Evolutionary conservation across 208 protist species (phyloP).

Genomic region (Trypanosoma scelopori): DNA sequence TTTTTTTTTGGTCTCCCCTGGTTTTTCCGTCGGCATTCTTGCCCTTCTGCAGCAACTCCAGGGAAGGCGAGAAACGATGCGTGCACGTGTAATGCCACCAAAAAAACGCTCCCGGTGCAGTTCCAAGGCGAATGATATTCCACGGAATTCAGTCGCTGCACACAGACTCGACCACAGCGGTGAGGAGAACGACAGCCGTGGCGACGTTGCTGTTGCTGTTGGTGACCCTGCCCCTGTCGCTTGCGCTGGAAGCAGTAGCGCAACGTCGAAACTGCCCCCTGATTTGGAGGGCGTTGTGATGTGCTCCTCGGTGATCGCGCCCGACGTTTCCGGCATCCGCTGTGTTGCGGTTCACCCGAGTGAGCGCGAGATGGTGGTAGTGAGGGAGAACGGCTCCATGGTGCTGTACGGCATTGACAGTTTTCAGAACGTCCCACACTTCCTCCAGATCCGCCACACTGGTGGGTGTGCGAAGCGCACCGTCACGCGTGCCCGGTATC

Average conservation of each 20-base stretch:
- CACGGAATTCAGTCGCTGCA: background rate
- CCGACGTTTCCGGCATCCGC: slow-evolving; percentile 76
- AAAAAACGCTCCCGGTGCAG: slow-evolving; percentile 14
- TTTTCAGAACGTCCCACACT: slow-evolving; percentile 83
- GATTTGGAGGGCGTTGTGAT: slow-evolving; percentile 43
- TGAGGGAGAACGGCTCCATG: slow-evolving; percentile 82
- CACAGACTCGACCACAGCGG: background rate
- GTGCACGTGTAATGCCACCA: background rate
- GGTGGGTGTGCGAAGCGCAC: slow-evolving; percentile 68
- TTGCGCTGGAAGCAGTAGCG: background rate
- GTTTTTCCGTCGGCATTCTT: slow-evolving; percentile 9
- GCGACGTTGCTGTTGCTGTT: background rate
- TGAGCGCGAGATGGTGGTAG: slow-evolving; percentile 65
- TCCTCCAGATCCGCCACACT: slow-evolving; percentile 69
- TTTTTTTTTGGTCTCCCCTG: background rate
- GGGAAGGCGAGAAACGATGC: slow-evolving; percentile 2
- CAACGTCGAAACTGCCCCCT: slow-evolving; percentile 7
- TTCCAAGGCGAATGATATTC: background rate
- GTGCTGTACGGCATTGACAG: slow-evolving; percentile 59
- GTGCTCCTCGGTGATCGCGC: slow-evolving; percentile 77
- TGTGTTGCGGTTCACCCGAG: slow-evolving; percentile 59
- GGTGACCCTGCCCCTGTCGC: background rate
- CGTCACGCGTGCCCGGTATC: slow-evolving; percentile 66
- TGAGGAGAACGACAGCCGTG: background rate
- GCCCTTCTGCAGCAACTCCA: background rate